Base-by-base conservation (phyloP, 1,284 basidiomycete species). In the Mycosarcoma mackinlayi region DNA sequence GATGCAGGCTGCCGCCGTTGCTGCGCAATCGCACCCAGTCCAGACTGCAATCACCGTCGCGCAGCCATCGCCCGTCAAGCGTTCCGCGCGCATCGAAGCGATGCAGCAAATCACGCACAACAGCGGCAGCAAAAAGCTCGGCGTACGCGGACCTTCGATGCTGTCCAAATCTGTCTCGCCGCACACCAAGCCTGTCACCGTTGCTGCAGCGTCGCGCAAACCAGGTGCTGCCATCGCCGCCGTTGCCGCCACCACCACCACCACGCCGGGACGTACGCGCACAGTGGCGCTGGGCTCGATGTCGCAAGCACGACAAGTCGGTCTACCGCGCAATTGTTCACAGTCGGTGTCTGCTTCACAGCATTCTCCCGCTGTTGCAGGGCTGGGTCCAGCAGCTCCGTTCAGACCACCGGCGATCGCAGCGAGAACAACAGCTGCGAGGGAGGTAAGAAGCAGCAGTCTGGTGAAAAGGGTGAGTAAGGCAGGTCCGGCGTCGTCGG, bases 1-100 rank as follows among this genome's bases (percentile, higher is more conserved):
- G 6, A 33, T 28, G 9, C 38, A 13, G 7, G 23, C 23, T 7
- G 5, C 14, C 13, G 33, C 38, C 1, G 25, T 23, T 18, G 30
- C 25, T n/a, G 47, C 47, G 18, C 47, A 25, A 14, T 7, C 0
- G 9, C 34, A 16, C 5, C 24, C 35, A 13, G 28, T 30, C 18
- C 25, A 54, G 13, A 21, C 14, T 16, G 10, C 5, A 35, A 18
- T 13, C n/a, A 19, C 40, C 16, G 10, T 16, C 4, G 54, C 59
- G 8, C 42, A 41, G n/a, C 24, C 53, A 6, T 63, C 60, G 13
- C 56, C 66, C 3, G 42, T 70, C 55, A 70, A 70, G 40, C 60
- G 67, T 5, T 64, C 61, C 8, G 61, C 56, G 4, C 56, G 67
- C 13, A 64, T 70, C 46, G 61, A 70, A 53, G 67, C 67, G n/a